A percentile compares a stretch with the other conserved stretches of the same genome.
phyloP scores from a whole-genome alignment of 805 yeast species.

The Monosporozyma solicola region DNA sequence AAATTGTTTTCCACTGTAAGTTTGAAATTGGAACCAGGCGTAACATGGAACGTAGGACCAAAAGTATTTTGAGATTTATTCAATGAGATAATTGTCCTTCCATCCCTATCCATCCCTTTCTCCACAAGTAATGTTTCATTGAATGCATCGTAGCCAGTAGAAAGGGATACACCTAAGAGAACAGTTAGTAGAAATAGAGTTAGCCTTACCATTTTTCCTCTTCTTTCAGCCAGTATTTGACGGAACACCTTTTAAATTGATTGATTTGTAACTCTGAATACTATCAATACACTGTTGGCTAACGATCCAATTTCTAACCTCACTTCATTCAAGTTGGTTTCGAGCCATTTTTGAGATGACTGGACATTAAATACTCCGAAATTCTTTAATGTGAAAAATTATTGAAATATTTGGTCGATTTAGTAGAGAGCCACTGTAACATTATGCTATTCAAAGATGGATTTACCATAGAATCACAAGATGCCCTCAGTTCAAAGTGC shows the following conservation, averaged over 20 bases:
- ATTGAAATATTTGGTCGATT: neutral
- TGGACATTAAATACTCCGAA: neutral
- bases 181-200: neutral
- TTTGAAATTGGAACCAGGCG: slow-evolving; percentile 17
- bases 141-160: neutral
- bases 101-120: neutral
- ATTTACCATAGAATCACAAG: neutral
- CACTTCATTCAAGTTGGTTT: too few relatives aligned
- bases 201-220: neutral
- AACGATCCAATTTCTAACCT: too few relatives aligned
- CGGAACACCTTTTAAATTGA: neutral
- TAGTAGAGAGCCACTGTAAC: neutral
- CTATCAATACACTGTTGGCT: too few relatives aligned
- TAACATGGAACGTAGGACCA: slow-evolving; percentile 20
- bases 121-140: neutral
- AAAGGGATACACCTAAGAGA: neutral
- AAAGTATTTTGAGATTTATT: slow-evolving; percentile 13
- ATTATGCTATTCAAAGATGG: neutral
- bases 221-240: too few relatives aligned
- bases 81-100: slow-evolving; percentile 18
- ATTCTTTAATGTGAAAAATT: neutral
- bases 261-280: too few relatives aligned
- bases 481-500: slow-evolving; percentile 2
- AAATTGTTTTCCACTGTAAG: slow-evolving; percentile 15
- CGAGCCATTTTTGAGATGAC: neutral